Conservation (phyloP, 208 protist genomes). For the Strigomonas galati region DNA sequence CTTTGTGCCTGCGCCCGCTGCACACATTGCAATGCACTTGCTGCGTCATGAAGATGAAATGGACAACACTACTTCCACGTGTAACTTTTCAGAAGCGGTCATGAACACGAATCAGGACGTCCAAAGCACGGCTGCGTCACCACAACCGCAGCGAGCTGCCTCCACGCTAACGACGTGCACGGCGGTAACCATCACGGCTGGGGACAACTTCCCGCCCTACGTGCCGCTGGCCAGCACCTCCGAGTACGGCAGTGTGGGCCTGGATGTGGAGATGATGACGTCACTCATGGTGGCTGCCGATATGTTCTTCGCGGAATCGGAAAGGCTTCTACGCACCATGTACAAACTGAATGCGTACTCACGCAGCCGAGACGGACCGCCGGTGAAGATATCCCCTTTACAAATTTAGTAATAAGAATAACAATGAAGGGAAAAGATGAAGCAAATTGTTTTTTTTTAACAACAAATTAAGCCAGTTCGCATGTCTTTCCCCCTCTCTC, state of each 20-base stretch:
- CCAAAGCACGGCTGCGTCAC: no score
- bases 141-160: no score
- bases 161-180: no score
- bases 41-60: background rate
- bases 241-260: slow-evolving; percentile 21
- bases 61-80: background rate
- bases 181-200: no score
- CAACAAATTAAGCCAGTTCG: background rate
- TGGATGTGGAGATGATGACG: slow-evolving; percentile 58
- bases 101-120: no score
- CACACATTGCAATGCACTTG: no score
- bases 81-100: background rate
- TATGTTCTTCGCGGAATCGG: slow-evolving; percentile 53
- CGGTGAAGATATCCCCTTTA: no score
- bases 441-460: background rate
- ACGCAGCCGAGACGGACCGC: slow-evolving; percentile 7
- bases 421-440: background rate
- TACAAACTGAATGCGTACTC: slow-evolving; percentile 43
- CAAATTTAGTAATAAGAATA: background rate
- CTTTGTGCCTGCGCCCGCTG: no score
- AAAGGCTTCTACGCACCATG: slow-evolving; percentile 47
- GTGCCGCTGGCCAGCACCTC: slow-evolving; percentile 15
- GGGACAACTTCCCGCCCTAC: no score
- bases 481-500: background rate
- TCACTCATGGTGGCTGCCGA: slow-evolving; percentile 56